Evolutionary conservation across 2,329 filamentous ascomycete genomes (phyloP).

Genomic region (Ceratocystis cacaofunesta): DNA sequence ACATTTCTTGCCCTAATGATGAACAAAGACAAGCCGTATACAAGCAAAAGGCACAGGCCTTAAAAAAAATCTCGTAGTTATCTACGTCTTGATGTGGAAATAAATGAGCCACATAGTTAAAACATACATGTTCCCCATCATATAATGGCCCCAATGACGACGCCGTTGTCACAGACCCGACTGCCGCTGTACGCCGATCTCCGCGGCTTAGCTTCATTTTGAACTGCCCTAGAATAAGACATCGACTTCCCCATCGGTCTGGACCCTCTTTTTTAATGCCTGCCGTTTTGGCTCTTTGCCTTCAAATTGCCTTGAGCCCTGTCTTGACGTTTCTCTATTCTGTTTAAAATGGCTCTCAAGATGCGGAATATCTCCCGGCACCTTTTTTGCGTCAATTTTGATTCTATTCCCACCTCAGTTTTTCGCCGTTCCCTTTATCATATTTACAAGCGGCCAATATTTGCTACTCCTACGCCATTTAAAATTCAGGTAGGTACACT

Average conservation of each 20-base stretch:
- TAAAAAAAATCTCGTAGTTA: background rate
- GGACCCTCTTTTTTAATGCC: background rate
- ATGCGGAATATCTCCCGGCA: background rate
- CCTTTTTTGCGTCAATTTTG: background rate
- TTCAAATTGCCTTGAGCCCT: background rate
- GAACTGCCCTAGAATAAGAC: background rate
- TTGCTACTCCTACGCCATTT: background rate
- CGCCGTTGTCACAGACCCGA: background rate
- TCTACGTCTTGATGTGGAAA: too few relatives aligned
- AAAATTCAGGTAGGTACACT: background rate
- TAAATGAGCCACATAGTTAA: background rate
- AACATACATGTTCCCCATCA: background rate
- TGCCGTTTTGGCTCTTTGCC: background rate
- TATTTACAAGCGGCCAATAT: background rate
- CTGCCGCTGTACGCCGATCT: constrained; percentile 11
- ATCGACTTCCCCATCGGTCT: background rate
- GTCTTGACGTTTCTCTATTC: background rate
- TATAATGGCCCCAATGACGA: background rate
- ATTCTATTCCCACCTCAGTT: background rate
- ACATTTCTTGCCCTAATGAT: background rate
- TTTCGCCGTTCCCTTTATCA: background rate
- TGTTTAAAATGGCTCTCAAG: constrained; percentile 1
- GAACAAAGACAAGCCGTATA: background rate
- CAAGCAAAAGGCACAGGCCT: background rate
- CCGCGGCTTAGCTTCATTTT: background rate